Evolutionary conservation across 371 early-diverging fungal genomes (phyloP), one percentile per base, ranked within the genome.

Genomic region (Apophysomyces sp.): DNA sequence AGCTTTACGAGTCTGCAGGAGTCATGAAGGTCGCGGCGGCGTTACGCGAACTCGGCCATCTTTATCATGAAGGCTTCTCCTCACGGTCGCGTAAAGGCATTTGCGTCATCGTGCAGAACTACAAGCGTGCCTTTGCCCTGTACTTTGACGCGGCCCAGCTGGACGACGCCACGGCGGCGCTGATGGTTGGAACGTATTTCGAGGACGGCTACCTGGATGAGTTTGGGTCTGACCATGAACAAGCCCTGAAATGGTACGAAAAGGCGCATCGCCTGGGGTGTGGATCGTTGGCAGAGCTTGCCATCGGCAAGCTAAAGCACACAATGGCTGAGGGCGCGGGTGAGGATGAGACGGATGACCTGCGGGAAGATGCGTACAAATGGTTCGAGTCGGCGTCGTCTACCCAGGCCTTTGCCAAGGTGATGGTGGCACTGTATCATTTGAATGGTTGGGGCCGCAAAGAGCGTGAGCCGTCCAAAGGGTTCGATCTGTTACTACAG

Each of bases 401-500:
- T 4, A 21, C 49, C 9, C 18, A 44, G 0, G 21, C 49, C 11
- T 44, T 30, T 16, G 72, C 72, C 37, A 58, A 71, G 36, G 44
- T 62, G 54, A 61, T 71, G 67, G 57, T 71, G 3, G 68, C 67
- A 2, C 52, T 71, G 11, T 71, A 71, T 31, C 65, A 71, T 37
- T 52, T 71, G 13, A 18, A 67, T 31, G 72, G 68, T 4, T 71
- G 72, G 72, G 61, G 61, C 18, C 36, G 54, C n/a, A 34, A 57
- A 15, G 49, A 58, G 18, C 61, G 49, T 11, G 55, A 62, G 24
- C 59, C 61, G 3, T 30, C 28, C 6, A 11, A n/a, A 8, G 72
- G 65, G 11, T 65, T 71, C 30, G 37, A 54, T 16, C 11, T 37
- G 9, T 53, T 71, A n/a, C 36, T 62, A 5, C 51, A 57, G 18